Evolutionary conservation across 1,284 basidiomycete genomes (phyloP).

Genomic region (Phenoliferia sp.): DNA sequence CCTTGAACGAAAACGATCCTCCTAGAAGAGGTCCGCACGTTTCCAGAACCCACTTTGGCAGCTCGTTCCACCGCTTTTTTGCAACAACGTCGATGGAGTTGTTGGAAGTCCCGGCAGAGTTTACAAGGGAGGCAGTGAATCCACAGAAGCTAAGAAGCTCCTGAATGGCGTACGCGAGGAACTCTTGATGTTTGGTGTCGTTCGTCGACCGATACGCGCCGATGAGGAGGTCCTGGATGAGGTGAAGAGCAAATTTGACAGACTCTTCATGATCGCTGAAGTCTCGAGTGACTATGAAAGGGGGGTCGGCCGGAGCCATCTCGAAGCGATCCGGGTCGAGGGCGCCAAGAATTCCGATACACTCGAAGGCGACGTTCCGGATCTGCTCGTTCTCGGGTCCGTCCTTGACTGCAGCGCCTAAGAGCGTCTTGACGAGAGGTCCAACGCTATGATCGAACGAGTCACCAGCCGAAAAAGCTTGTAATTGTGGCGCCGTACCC

Average conservation of each 20-base stretch:
- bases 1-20: conserved; percentile 54
- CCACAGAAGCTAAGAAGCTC: conserved; percentile 83
- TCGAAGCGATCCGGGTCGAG: conserved; percentile 93
- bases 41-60: conserved; percentile 81
- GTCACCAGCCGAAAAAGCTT: conserved; percentile 60
- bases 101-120: conserved; percentile 34
- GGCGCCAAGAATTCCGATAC: conserved; percentile 89
- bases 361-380: conserved; percentile 72
- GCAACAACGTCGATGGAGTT: conserved; percentile 52
- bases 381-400: conserved; percentile 58
- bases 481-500: conserved; percentile 30
- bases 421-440: conserved; percentile 62
- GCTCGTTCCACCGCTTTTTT: conserved; percentile 65
- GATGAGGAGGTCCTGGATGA: conserved; percentile 81
- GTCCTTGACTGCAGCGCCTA: conserved; percentile 68
- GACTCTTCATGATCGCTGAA: conserved; percentile 78
- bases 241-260: conserved; percentile 72
- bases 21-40: conserved; percentile 83
- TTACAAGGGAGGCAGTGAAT: conserved; percentile 69
- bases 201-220: conserved; percentile 90
- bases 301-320: conserved; percentile 56
- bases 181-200: conserved; percentile 85
- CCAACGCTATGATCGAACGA: conserved; percentile 76
- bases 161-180: conserved; percentile 88
- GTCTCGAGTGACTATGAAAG: conserved; percentile 73